Evolutionary conservation across 768 basidiomycete species (phyloP).

Genomic region (Russula foetens): DNA sequence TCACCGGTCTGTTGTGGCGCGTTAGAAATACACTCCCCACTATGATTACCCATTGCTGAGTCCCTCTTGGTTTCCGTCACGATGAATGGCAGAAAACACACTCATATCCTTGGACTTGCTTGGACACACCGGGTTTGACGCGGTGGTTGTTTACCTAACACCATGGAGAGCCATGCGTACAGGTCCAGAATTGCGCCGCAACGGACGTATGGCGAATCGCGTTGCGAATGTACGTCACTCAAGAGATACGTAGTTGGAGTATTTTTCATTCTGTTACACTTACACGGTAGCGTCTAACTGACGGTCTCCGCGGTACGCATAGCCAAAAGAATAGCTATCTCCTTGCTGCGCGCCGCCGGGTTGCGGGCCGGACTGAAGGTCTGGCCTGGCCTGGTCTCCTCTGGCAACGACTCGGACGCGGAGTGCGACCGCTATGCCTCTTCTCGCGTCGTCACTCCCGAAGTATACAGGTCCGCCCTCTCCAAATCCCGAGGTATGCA

Average conservation of each 20-base stretch:
- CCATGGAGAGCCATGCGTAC: too few relatives aligned
- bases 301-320: background rate
- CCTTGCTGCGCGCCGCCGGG: background rate
- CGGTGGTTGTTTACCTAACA: too few relatives aligned
- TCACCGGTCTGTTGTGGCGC: background rate
- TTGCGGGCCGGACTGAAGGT: background rate
- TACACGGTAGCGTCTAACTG: background rate
- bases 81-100: too few relatives aligned
- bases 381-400: too few relatives aligned
- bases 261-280: background rate
- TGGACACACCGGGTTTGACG: too few relatives aligned
- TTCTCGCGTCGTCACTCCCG: background rate
- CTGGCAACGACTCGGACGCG: background rate
- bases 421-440: background rate
- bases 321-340: background rate
- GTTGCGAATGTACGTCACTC: background rate
- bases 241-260: background rate
- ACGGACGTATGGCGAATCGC: background rate
- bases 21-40: background rate
- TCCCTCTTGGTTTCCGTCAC: background rate
- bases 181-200: background rate
- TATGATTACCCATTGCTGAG: background rate
- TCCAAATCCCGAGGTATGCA: background rate
- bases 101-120: background rate
- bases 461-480: constrained; percentile 4